A percentile compares a stretch with the other conserved stretches of the same genome.
phyloP scores from a whole-genome alignment of 2,329 filamentous ascomycete genomes.

The Fusarium sp. region DNA sequence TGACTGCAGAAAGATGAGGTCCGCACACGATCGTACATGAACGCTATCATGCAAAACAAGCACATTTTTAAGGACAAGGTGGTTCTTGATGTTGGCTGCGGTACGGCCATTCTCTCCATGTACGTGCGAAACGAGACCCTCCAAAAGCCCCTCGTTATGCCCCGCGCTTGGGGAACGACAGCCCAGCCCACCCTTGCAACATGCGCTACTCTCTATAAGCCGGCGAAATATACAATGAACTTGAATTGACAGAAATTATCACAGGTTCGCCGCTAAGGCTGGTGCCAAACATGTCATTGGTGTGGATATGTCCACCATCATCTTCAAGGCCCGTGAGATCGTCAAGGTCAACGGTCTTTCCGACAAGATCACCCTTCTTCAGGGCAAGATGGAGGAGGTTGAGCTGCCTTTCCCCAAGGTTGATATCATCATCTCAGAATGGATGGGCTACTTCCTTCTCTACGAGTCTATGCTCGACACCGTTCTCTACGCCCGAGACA shows the following conservation, averaged over 20 bases:
- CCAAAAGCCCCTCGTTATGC: conserved; percentile 24
- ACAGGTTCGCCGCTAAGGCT: conserved; percentile 94
- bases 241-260: conserved; percentile 13
- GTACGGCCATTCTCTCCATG: conserved; percentile 99
- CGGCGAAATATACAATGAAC: conserved; percentile 1
- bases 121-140: conserved; percentile 59
- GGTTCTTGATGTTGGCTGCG: conserved; percentile 96
- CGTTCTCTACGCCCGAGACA: conserved; percentile 94
- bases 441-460: conserved; percentile 99
- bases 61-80: conserved; percentile 87
- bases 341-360: conserved; percentile 91
- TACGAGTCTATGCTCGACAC: conserved; percentile 99
- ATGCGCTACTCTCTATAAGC: neutral
- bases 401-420: conserved; percentile 93
- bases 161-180: conserved; percentile 27
- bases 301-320: conserved; percentile 99
- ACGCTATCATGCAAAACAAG: conserved; percentile 96
- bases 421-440: conserved; percentile 99
- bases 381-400: conserved; percentile 99
- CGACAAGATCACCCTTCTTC: conserved; percentile 96
- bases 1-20: conserved; percentile 91
- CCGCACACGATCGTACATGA: conserved; percentile 95
- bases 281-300: conserved; percentile 99
- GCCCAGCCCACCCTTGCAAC: neutral
- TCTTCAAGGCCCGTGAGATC: conserved; percentile 97